These are phyloP conservation scores for Oryza glaberrima DNA, from an alignment of 176 grass and related monocot genomes.

Conservation along the genomic window DNA sequence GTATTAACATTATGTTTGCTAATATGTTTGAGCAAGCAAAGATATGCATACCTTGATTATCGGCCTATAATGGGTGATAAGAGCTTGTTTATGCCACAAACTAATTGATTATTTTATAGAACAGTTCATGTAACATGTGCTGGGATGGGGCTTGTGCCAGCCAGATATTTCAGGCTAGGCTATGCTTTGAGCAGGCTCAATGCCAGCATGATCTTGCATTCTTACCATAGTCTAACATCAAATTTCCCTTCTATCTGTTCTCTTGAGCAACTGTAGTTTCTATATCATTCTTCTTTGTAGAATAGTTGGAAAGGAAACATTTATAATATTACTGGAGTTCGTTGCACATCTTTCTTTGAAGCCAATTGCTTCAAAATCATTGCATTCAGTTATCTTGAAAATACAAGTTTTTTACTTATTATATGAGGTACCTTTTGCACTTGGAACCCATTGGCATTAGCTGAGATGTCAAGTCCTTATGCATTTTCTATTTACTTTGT, in stretches of 20 bases:
- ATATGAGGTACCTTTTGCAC: background rate
- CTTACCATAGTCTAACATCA: constrained; percentile 4
- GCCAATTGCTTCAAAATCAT: constrained; percentile 13
- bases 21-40: constrained; percentile 14
- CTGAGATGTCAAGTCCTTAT: background rate
- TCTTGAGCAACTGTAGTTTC: constrained; percentile 20
- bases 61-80: background rate
- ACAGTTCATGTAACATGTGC: constrained; percentile 8
- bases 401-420: constrained; percentile 1
- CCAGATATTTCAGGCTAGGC: background rate
- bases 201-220: constrained; percentile 3
- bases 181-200: background rate
- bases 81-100: background rate
- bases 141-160: constrained; percentile 11
- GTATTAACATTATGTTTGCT: constrained; percentile 11
- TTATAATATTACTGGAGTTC: background rate
- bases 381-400: constrained; percentile 19
- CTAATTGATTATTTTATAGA: constrained; percentile 14
- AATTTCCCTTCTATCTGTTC: constrained; percentile 17
- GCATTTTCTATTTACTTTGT: constrained; percentile 38
- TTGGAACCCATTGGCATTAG: constrained; percentile 10
- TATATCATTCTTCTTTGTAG: background rate
- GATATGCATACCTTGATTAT: background rate
- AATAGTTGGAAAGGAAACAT: constrained; percentile 10
- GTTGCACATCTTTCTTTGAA: constrained; percentile 18